Conservation (phyloP, 805 yeast genomes). For the Myxozyma melibiosi region DNA sequence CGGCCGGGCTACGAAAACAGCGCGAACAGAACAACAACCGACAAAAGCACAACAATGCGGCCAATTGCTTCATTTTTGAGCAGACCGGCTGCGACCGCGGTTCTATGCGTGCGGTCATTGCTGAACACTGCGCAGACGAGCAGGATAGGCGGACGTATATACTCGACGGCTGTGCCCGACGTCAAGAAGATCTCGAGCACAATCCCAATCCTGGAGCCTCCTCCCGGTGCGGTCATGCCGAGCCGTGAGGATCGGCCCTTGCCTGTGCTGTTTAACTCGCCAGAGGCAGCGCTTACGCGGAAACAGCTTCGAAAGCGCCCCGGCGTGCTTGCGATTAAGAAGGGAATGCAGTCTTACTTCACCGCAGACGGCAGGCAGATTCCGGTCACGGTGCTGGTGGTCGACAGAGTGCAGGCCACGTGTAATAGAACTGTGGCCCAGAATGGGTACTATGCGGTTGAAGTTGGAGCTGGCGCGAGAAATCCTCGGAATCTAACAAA, state of each 20-base stretch:
- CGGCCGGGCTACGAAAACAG: background rate
- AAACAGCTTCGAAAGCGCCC: conserved; percentile 75
- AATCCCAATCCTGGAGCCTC: conserved; percentile 19
- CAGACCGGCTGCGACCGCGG: background rate
- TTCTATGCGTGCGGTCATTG: background rate
- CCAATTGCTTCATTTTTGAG: background rate
- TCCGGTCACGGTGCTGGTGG: conserved; percentile 86
- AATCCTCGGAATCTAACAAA: conserved; percentile 63
- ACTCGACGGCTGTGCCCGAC: background rate
- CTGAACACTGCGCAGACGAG: background rate
- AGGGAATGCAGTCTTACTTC: conserved; percentile 89
- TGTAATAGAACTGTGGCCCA: conserved; percentile 66
- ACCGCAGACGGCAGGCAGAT: conserved; percentile 65
- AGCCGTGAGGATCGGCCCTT: conserved; percentile 37
- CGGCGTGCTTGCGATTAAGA: conserved; percentile 80
- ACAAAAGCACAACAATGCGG: conserved; percentile 1
- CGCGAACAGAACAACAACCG: background rate
- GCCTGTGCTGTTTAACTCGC: conserved; percentile 64
- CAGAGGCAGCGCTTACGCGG: conserved; percentile 68
- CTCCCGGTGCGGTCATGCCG: conserved; percentile 6
- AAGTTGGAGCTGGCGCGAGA: conserved; percentile 80
- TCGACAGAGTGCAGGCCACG: conserved; percentile 85
- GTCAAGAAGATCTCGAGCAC: conserved; percentile 17
- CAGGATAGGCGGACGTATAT: too few relatives aligned
- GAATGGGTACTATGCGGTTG: conserved; percentile 83